Conservation (phyloP, 108 stramenopile species). For the Fistulifera pelliculosa region DNA sequence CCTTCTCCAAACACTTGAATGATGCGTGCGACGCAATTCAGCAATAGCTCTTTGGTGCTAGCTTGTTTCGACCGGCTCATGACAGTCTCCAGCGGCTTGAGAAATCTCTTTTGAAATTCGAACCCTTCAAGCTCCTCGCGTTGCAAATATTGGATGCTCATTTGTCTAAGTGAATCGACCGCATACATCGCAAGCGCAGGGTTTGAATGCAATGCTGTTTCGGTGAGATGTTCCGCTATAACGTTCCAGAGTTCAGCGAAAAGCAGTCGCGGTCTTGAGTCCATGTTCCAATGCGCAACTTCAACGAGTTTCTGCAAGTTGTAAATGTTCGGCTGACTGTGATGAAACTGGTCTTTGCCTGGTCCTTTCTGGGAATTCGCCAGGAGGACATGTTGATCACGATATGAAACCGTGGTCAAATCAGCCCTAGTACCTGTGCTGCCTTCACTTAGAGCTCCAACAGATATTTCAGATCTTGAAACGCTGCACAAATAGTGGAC, state of each 20-base stretch:
- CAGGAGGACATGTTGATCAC: conserved; percentile 53
- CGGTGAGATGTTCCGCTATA: conserved; percentile 84
- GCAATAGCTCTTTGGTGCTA: conserved; percentile 87
- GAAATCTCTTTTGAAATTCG: conserved; percentile 93
- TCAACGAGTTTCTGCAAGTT: conserved; percentile 96
- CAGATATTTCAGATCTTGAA: conserved; percentile 88
- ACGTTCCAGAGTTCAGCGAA: conserved; percentile 93
- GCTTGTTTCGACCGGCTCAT: conserved; percentile 56
- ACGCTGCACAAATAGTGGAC: conserved; percentile 86
- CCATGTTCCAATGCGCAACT: conserved; percentile 98
- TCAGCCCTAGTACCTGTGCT: conserved; percentile 60
- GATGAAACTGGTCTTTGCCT: conserved; percentile 36
- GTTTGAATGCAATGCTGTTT: conserved; percentile 89
- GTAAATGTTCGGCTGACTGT: conserved; percentile 86
- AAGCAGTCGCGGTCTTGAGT: conserved; percentile 82
- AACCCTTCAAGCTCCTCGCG: conserved; percentile 90
- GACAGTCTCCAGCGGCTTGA: conserved; percentile 89
- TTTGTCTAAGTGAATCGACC: conserved; percentile 95
- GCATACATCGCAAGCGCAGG: conserved; percentile 93
- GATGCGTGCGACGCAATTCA: conserved; percentile 87
- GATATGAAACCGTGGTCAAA: conserved; percentile 62
- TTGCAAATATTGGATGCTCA: conserved; percentile 90
- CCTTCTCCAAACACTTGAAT: conserved; percentile 55
- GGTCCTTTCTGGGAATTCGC: conserved; percentile 18
- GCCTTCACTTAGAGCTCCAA: conserved; percentile 39